phyloP scores from a whole-genome alignment of 2,329 filamentous ascomycete species.

The Fusarium sp. region DNA sequence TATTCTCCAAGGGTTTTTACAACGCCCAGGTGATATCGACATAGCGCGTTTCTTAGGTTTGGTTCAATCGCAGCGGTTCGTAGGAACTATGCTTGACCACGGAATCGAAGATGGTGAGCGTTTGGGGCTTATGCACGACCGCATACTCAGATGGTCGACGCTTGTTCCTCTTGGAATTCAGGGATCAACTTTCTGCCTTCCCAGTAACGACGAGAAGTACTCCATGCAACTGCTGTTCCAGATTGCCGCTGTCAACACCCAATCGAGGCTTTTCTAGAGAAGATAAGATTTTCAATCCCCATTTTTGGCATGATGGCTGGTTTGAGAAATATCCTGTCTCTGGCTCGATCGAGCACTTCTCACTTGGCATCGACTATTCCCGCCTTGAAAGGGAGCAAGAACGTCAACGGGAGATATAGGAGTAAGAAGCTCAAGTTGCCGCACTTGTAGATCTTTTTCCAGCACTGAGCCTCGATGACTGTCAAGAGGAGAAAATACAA shows the following conservation, averaged over 20 bases:
- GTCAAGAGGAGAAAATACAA: not conserved
- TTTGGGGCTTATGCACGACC: not conserved
- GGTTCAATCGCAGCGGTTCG: not conserved
- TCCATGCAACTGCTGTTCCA: not conserved
- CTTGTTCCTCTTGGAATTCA: not conserved
- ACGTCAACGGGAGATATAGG: no score
- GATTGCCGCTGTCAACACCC: not conserved
- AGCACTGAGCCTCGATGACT: not conserved
- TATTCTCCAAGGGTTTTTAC: not conserved
- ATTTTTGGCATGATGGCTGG: conserved; percentile 11
- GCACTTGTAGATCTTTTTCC: not conserved
- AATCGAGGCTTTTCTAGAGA: rapidly evolving
- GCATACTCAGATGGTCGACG: not conserved
- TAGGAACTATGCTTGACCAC: not conserved
- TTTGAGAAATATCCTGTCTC: not conserved
- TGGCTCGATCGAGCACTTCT: not conserved
- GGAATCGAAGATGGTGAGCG: not conserved
- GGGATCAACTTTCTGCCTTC: not conserved
- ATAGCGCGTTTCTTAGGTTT: not conserved
- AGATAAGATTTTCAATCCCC: not conserved
- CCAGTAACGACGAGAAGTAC: not conserved
- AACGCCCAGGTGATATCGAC: not conserved
- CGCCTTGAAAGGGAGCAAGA: not conserved
- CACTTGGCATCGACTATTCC: not conserved
- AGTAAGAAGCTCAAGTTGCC: not conserved